Evolutionary conservation across 2,329 filamentous ascomycete genomes (phyloP).

Genomic region (Apiospora sp.): DNA sequence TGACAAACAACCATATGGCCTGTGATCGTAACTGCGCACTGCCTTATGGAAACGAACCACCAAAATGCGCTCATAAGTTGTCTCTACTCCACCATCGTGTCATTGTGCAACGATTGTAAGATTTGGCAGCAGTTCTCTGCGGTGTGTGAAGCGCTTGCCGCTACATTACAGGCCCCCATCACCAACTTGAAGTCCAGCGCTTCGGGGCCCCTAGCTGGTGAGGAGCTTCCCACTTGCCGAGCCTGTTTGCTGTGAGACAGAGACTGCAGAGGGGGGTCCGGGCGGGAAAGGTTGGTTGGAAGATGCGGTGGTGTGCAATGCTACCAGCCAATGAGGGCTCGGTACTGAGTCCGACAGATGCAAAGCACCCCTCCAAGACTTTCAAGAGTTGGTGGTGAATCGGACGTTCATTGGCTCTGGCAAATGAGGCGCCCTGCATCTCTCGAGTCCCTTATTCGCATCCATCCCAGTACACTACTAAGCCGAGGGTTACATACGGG

Average conservation of each 20-base stretch:
- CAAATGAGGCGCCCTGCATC: slow-evolving; percentile 2
- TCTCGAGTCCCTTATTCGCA: slow-evolving; percentile 9
- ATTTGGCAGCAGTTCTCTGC: background rate
- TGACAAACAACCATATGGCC: background rate
- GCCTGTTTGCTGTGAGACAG: slow-evolving; percentile 1
- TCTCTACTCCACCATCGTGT: slow-evolving; percentile 10
- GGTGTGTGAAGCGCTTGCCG: background rate
- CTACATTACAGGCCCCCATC: background rate
- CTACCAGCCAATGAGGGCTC: background rate
- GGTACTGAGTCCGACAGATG: background rate
- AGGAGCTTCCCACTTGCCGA: slow-evolving; percentile 18
- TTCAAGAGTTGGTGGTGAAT: background rate
- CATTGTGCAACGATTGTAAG: slow-evolving; percentile 11
- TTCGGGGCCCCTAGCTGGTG: background rate
- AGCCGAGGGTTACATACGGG: slow-evolving; percentile 2
- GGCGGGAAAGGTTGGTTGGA: background rate
- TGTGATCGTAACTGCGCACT: background rate
- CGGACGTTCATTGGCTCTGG: background rate
- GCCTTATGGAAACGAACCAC: background rate
- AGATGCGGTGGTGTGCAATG: background rate
- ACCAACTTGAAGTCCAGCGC: slow-evolving; percentile 8
- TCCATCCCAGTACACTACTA: background rate
- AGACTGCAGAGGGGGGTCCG: background rate
- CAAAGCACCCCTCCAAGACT: background rate
- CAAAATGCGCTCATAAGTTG: background rate